Evolutionary conservation across 2,329 filamentous ascomycete genomes (phyloP).

Genomic region (Talaromyces sp.): DNA sequence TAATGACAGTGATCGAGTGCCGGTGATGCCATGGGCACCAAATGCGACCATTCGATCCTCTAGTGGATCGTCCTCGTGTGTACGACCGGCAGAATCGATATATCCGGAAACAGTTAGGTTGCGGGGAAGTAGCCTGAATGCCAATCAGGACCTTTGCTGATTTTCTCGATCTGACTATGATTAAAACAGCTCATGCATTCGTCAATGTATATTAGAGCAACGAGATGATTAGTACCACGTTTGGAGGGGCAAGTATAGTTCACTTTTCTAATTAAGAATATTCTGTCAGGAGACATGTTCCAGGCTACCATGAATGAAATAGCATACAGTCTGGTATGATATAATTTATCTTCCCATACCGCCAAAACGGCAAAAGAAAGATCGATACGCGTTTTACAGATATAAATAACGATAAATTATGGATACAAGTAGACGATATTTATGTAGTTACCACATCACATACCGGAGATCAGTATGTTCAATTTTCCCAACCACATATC

Average conservation of each 20-base stretch:
- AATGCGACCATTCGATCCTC: slow-evolving; percentile 21
- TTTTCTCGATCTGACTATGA: neutral
- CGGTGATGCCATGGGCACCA: slow-evolving; percentile 24
- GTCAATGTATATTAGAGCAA: neutral
- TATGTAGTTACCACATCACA: too few species aligned
- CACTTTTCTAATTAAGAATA: too few species aligned
- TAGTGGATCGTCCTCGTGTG: neutral
- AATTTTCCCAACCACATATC: too few species aligned
- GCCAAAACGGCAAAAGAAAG: too few species aligned
- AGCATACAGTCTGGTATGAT: too few species aligned
- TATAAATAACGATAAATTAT: too few species aligned
- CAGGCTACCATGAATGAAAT: too few species aligned
- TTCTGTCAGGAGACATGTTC: too few species aligned
- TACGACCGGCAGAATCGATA: neutral
- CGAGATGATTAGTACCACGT: neutral
- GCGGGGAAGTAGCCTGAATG: neutral
- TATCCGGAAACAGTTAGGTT: neutral
- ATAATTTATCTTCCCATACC: too few species aligned
- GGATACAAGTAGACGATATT: too few species aligned
- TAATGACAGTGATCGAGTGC: slow-evolving; percentile 17
- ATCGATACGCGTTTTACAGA: too few species aligned
- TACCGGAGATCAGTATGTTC: too few species aligned
- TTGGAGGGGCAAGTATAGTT: neutral
- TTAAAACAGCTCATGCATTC: neutral
- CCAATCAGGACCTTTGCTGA: neutral